Conservation (phyloP, 805 yeast species). For the Tetrapisispora pingtungensis region DNA sequence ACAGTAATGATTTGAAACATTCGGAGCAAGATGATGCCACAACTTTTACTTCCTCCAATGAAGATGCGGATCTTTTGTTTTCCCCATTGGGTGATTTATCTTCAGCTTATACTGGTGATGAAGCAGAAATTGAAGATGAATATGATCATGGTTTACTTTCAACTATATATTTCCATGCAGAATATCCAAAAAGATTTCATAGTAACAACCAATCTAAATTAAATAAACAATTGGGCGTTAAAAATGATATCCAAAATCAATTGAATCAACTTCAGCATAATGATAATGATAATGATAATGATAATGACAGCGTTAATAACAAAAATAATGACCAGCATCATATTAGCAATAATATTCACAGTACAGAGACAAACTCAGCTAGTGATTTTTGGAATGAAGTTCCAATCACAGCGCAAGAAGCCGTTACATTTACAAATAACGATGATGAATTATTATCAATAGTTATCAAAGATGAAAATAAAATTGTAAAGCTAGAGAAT, state of each 20-base stretch:
- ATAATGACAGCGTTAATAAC: neutral
- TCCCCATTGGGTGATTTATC: slow-evolving; percentile 15
- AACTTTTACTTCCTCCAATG: slow-evolving; percentile 3
- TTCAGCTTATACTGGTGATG: slow-evolving; percentile 8
- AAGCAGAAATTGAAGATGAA: slow-evolving; percentile 13
- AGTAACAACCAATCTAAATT: neutral
- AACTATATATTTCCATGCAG: slow-evolving; percentile 9
- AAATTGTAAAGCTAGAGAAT: neutral
- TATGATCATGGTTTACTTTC: slow-evolving; percentile 12
- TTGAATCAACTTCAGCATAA: too few relatives aligned
- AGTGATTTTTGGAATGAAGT: slow-evolving; percentile 29
- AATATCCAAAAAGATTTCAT: slow-evolving; percentile 17
- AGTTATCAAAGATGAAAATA: neutral
- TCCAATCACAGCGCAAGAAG: slow-evolving; percentile 18
- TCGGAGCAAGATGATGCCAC: neutral
- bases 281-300: too few relatives aligned
- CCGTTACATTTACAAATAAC: slow-evolving; percentile 9
- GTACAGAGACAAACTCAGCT: slow-evolving; percentile 5
- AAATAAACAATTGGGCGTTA: neutral
- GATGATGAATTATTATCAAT: slow-evolving; percentile 2
- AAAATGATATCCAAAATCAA: neutral
- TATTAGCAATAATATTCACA: neutral
- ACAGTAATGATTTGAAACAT: neutral
- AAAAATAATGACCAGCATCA: neutral
- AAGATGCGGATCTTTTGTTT: slow-evolving; percentile 19